A percentile compares a stretch with the other conserved stretches of the same genome.
Evolutionary conservation across 768 basidiomycete genomes (phyloP).

Genomic region (Suillus alpinus): DNA sequence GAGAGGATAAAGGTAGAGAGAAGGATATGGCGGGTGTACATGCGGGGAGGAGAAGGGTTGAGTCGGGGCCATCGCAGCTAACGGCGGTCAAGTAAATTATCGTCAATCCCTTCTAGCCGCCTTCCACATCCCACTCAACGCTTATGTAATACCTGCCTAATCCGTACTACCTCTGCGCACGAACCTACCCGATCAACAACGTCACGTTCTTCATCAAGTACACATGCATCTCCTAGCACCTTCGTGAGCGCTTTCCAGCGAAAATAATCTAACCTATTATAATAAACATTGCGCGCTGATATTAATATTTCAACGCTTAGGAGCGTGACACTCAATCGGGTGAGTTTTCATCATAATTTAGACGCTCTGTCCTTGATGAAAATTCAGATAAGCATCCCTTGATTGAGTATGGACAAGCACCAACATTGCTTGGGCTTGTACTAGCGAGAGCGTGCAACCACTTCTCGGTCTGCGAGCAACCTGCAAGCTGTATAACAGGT

Average conservation of each 20-base stretch:
- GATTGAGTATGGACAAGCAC: neutral
- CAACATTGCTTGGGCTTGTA: neutral
- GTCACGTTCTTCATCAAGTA: neutral
- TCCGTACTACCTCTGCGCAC: neutral
- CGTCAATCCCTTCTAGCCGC: slow-evolving; percentile 1
- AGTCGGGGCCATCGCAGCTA: slow-evolving; percentile 31
- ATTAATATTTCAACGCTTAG: neutral
- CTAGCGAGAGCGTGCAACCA: neutral
- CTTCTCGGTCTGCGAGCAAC: neutral
- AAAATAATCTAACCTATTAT: neutral
- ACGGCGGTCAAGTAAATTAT: slow-evolving; percentile 6
- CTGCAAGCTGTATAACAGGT: neutral
- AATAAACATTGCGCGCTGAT: neutral
- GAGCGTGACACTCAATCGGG: neutral
- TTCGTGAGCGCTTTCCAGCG: neutral
- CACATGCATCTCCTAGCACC: neutral
- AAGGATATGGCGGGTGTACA: slow-evolving; percentile 30
- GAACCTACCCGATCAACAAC: neutral
- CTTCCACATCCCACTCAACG: slow-evolving; percentile 1
- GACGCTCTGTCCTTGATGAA: neutral
- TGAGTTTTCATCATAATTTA: neutral
- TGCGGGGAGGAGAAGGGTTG: slow-evolving; percentile 29
- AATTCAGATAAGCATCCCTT: neutral
- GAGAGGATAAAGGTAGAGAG: slow-evolving; percentile 80
- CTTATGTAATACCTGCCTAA: slow-evolving; percentile 1